These are phyloP conservation scores for Gossypium davidsonii DNA, from an alignment of 441 rosid species.

Conservation along the genomic window DNA sequence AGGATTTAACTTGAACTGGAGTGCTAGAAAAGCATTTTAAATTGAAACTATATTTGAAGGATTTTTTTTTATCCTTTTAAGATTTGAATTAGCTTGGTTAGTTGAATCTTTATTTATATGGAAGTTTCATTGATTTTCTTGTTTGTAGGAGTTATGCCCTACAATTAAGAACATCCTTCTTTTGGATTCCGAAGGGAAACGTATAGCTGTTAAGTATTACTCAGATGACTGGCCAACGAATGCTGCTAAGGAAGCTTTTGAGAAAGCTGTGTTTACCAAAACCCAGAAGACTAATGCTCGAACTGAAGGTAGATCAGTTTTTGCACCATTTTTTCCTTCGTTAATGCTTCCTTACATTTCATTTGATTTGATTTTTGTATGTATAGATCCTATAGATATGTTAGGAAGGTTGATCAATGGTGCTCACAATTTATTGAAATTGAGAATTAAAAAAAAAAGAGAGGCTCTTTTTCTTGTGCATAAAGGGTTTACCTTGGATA, in stretches of 20 bases:
- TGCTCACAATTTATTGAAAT: not conserved
- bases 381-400: not conserved
- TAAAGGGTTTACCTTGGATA: not conserved
- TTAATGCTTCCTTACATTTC: not conserved
- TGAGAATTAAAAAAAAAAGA: not conserved
- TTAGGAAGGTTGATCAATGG: not conserved
- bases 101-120: too few relatives aligned
- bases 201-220: constrained; percentile 75
- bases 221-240: constrained; percentile 78
- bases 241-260: constrained; percentile 69
- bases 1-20: not conserved
- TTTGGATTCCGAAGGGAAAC: constrained; percentile 84
- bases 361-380: not conserved
- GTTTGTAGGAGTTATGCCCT: constrained; percentile 57
- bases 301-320: constrained; percentile 48
- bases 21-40: not conserved
- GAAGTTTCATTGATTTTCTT: not conserved
- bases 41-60: not conserved
- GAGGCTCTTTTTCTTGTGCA: not conserved
- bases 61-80: not conserved
- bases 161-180: constrained; percentile 63
- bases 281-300: constrained; percentile 85
- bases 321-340: not conserved
- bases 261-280: constrained; percentile 67
- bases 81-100: too few relatives aligned